Evolutionary conservation across 1,284 basidiomycete species (phyloP).

Genomic region (Xerocomus amazonicus): DNA sequence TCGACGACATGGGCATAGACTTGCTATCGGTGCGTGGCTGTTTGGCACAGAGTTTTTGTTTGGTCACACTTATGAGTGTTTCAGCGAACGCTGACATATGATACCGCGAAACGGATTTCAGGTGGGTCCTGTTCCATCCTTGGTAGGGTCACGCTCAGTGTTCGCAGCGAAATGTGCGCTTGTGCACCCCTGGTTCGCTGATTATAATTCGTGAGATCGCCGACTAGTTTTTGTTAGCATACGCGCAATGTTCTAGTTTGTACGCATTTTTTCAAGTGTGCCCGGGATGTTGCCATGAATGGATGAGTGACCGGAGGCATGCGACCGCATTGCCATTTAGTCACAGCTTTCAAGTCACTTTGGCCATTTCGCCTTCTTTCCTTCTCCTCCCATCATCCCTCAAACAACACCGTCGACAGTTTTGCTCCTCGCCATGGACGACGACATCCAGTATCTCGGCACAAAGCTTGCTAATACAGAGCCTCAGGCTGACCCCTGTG

Average conservation of each 20-base stretch:
- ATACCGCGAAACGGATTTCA: constrained; percentile 92
- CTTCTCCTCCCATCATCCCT: background rate
- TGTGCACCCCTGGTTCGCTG: constrained; percentile 76
- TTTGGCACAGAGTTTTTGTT: background rate
- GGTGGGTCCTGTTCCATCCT: constrained; percentile 44
- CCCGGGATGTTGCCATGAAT: constrained; percentile 26
- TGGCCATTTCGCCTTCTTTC: constrained; percentile 7
- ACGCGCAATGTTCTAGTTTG: constrained; percentile 24
- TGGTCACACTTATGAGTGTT: constrained; percentile 6
- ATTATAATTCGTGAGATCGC: constrained; percentile 38
- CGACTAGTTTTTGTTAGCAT: constrained; percentile 17
- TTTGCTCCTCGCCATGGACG: constrained; percentile 25
- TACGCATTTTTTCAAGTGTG: constrained; percentile 8
- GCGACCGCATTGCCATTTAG: constrained; percentile 29
- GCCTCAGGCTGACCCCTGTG: constrained; percentile 18
- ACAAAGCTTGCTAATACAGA: constrained; percentile 23
- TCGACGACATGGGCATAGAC: constrained; percentile 75
- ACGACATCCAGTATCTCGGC: constrained; percentile 34
- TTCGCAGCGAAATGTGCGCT: constrained; percentile 79
- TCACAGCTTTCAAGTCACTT: constrained; percentile 25
- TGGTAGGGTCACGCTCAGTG: constrained; percentile 11
- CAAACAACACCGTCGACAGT: constrained; percentile 2
- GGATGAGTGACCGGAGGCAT: constrained; percentile 20
- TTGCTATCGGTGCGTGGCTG: constrained; percentile 62
- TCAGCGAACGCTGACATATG: constrained; percentile 83